phyloP scores from a whole-genome alignment of 2,329 filamentous ascomycete genomes.

The Celoporthe dispersa region DNA sequence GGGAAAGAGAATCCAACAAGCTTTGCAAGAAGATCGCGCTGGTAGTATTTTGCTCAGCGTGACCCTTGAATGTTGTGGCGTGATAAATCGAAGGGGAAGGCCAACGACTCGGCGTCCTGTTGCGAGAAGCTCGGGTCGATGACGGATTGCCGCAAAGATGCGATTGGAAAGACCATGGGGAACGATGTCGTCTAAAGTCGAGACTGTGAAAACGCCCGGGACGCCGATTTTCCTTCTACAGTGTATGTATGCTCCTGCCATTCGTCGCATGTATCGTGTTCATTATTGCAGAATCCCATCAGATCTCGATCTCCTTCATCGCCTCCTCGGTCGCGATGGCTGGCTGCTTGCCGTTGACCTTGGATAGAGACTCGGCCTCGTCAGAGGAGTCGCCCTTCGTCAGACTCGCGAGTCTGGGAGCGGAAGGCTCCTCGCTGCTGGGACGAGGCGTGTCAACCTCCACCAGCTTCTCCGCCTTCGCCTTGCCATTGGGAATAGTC shows the following conservation, averaged over 20 bases:
- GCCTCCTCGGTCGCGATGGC: constrained; percentile 50
- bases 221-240: constrained; percentile 29
- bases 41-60: not conserved
- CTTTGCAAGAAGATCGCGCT: constrained; percentile 23
- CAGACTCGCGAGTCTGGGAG: constrained; percentile 40
- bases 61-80: constrained; percentile 11
- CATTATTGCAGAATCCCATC: constrained; percentile 36
- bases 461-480: constrained; percentile 55
- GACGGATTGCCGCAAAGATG: constrained; percentile 15
- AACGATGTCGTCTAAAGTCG: constrained; percentile 27
- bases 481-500: constrained; percentile 41
- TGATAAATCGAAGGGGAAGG: constrained; percentile 10
- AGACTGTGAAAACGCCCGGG: constrained; percentile 30
- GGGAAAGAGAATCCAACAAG: constrained; percentile 24
- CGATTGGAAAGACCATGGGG: constrained; percentile 11
- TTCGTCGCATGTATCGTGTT: constrained; percentile 33
- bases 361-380: constrained; percentile 44
- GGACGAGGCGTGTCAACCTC: constrained; percentile 59
- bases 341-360: constrained; percentile 50
- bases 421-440: constrained; percentile 48
- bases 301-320: constrained; percentile 69
- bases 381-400: constrained; percentile 39
- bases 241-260: constrained; percentile 30
- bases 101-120: constrained; percentile 4
- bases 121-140: not conserved